These are phyloP conservation scores for Mycosphaerella arachidis DNA, from an alignment of 2,329 filamentous ascomycete species.

Conservation along the genomic window DNA sequence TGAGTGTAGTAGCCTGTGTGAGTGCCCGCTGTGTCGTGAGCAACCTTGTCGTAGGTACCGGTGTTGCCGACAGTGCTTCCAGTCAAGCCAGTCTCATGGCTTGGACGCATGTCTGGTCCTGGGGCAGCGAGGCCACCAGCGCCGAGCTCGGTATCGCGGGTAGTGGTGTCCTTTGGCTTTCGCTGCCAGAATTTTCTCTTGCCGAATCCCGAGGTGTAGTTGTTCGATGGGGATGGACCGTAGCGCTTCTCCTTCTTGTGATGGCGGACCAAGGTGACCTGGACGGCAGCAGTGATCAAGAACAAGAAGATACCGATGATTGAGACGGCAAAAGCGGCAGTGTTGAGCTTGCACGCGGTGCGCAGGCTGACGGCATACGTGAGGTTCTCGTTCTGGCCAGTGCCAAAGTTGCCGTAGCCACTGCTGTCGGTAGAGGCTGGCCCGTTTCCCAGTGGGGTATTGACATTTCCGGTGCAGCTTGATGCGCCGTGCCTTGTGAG, in stretches of 20 bases:
- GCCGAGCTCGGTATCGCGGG: constrained; percentile 42
- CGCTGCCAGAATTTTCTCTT: constrained; percentile 34
- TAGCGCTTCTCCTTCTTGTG: constrained; percentile 71
- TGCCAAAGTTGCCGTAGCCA: constrained; percentile 45
- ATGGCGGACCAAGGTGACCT: constrained; percentile 63
- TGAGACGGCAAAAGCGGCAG: constrained; percentile 69
- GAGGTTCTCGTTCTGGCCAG: constrained; percentile 36
- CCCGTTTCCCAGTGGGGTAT: constrained; percentile 60
- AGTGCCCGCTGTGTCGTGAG: constrained; percentile 28
- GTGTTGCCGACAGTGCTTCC: constrained; percentile 44
- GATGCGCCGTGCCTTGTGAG: constrained; percentile 65
- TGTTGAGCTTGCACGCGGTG: constrained; percentile 72
- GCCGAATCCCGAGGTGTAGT: constrained; percentile 61
- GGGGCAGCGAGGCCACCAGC: constrained; percentile 27
- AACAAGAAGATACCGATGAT: constrained; percentile 78
- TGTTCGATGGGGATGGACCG: constrained; percentile 61
- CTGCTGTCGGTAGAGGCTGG: constrained; percentile 47
- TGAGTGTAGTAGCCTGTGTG: constrained; percentile 45
- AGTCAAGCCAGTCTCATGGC: constrained; percentile 43
- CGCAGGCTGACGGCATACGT: constrained; percentile 45
- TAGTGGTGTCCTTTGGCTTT: constrained; percentile 33
- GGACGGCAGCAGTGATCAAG: constrained; percentile 64
- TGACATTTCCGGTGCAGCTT: constrained; percentile 59
- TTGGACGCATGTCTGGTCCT: constrained; percentile 40
- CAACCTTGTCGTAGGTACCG: constrained; percentile 26